Base-by-base conservation (phyloP, 768 basidiomycete species). In the Collybia sordida region DNA sequence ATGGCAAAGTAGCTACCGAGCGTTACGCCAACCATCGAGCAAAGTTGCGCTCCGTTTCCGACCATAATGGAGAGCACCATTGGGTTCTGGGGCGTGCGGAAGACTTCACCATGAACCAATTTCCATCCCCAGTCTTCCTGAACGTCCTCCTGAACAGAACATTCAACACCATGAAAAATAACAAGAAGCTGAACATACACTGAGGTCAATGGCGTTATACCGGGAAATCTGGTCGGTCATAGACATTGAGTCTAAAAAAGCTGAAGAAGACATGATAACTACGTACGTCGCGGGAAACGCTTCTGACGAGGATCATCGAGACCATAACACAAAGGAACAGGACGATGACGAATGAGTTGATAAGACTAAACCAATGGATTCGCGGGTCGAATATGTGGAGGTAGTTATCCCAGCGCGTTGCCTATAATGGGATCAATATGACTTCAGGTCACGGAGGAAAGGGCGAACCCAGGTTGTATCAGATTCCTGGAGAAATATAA, bases 61-160 rank as follows among this genome's bases (percentile, higher is more conserved):
- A 89, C 85, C 69, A 94, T 79, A 31, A 93, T 80, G 3, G 93
- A 86, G 6, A 98, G 72, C 6, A 87, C 55, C 77, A 94, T 82
- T 0, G 93, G 83, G 46, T 86, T 78, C 39, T 71, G 70, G 1
- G 96, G 96, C 1, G 86, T 74, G 18, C 96, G 82, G 77, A 98
- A 98, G 15, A 98, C 91, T 68, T 98, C 96, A 18, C 93, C 94
- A 58, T 97, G 93, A 19, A 98, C 85, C 15, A 98, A 81, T 63
- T 98, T 98, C 96, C 96, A 98, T 1, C 96, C 96, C 81, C 88
- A 96, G 59, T 98, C 96, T 71, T 98, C 96, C 67, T 95, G 93
- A 2, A 97, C 90, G 60, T 96, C 93, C 62, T 96, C 93, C 90
- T 93, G 55, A 15, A 50, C 17, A 41, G 49, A 17, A 44, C 23